Percentiles rank a stretch among this genome's conserved stretches.
Conservation (phyloP, 768 basidiomycete species). For the Podaxis sp. region DNA sequence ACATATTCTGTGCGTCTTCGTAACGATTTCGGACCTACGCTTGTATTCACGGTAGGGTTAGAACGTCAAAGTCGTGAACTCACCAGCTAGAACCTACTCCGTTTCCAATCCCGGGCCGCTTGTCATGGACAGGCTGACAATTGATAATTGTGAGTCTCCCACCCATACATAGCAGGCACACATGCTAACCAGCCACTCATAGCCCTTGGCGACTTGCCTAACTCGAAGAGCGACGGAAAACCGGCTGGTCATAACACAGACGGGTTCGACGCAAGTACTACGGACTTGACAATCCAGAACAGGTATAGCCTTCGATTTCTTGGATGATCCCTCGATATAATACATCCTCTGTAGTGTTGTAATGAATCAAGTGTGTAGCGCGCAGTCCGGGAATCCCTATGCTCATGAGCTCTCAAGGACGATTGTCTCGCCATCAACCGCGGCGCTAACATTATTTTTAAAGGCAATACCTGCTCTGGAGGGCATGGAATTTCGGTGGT, state of each 20-base stretch:
- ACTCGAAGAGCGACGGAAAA: conserved; percentile 46
- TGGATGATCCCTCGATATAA: background rate
- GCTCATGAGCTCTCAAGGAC: conserved; percentile 33
- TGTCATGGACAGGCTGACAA: conserved; percentile 42
- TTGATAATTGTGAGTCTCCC: conserved; percentile 54
- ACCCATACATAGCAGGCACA: background rate
- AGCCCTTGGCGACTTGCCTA: conserved; percentile 55
- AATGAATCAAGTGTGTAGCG: conserved; percentile 38
- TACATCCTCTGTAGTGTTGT: conserved; percentile 25
- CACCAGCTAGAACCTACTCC: conserved; percentile 38
- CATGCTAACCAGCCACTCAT: background rate
- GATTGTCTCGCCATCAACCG: conserved; percentile 61
- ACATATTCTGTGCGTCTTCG: conserved; percentile 32
- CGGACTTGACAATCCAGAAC: conserved; percentile 38
- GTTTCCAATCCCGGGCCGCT: conserved; percentile 39
- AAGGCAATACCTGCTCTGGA: conserved; percentile 50
- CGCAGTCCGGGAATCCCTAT: background rate
- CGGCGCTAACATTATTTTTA: conserved; percentile 46
- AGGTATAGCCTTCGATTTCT: conserved; percentile 28
- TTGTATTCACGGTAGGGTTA: conserved; percentile 26
- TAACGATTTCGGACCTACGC: conserved; percentile 18
- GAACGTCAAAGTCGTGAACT: conserved; percentile 43
- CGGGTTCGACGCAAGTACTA: conserved; percentile 44
- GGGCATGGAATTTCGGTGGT: conserved; percentile 73
- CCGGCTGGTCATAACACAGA: conserved; percentile 55